Percentiles rank a stretch among this genome's conserved stretches.
These are phyloP conservation scores for Akanthomyces lecanii DNA, from an alignment of 2,329 filamentous ascomycete species.

Conservation along the genomic window DNA sequence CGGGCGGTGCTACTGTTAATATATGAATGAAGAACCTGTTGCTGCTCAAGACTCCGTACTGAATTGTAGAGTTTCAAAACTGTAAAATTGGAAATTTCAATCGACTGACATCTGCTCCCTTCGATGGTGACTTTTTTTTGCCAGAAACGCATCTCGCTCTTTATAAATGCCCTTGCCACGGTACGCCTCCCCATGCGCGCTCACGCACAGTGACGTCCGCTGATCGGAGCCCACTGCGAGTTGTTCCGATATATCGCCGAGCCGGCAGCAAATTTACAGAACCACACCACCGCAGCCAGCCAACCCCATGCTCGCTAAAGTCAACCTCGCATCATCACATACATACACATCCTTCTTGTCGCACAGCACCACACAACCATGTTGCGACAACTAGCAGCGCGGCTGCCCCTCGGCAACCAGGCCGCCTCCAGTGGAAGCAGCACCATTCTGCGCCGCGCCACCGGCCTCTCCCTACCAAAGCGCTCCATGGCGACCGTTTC, in stretches of 20 bases:
- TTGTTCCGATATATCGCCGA: slow-evolving; percentile 19
- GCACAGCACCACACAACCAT: slow-evolving; percentile 22
- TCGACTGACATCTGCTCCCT: not conserved
- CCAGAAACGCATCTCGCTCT: too few relatives aligned
- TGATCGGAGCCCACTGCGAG: not conserved
- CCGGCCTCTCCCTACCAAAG: slow-evolving; percentile 23
- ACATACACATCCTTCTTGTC: too few relatives aligned
- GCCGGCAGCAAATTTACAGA: slow-evolving; percentile 14
- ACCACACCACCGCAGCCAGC: not conserved
- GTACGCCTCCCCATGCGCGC: not conserved
- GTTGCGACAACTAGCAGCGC: slow-evolving; percentile 34
- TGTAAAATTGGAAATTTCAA: too few relatives aligned
- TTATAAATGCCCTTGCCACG: too few relatives aligned
- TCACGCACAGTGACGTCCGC: not conserved
- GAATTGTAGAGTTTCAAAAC: not conserved
- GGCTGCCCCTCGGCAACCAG: slow-evolving; percentile 28
- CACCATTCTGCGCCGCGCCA: slow-evolving; percentile 22
- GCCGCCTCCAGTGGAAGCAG: slow-evolving; percentile 21
- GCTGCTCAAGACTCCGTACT: not conserved
- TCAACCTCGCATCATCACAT: not conserved
- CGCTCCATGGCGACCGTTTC: slow-evolving; percentile 31
- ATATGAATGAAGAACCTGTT: slow-evolving; percentile 6
- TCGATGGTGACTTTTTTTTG: too few relatives aligned
- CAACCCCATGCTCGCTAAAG: not conserved
- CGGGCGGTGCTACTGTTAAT: not conserved